Base-by-base conservation (phyloP, 768 basidiomycete genomes). In the Rubroboletus satanas region DNA sequence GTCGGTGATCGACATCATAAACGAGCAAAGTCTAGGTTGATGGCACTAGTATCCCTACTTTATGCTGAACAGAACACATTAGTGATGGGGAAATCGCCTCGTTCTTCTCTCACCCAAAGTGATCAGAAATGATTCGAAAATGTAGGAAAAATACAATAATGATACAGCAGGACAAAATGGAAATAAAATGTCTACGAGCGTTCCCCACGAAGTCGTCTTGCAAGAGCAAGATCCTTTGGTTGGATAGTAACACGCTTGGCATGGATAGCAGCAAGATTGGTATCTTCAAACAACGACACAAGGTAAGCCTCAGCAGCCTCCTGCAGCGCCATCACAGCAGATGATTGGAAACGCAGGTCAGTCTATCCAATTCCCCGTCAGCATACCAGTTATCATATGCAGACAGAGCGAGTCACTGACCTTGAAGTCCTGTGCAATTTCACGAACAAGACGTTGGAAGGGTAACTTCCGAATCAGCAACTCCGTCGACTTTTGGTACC, bases 391-490 rank as follows among this genome's bases (percentile, higher is more conserved):
- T 45, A 33, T 15, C n/a, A n/a, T n/a, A n/a, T n/a, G n/a, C 48
- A 51, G 26, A 23, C n/a, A 1, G 4, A 44, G 29, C 84, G 43
- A 33, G 21, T 18, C 3, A 72, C 77, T 32, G 42, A 87, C 87
- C 80, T 93, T 92, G 82, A 90, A 93, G 67, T 92, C 90, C 75
- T 91, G 88, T 32, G 91, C 89, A 62, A 93, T 93, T 73, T 93
- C 92, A 75, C 86, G 86, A 3, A 93, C 90, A 7, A 93, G 84
- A 60, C 90, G 84, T 78, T 93, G 88, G 87, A 93, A 93, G 52
- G 90, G 90, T 52, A 92, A 82, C 75, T 91, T 93, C 67, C 89
- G 82, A 68, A 93, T 91, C 51, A 93, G 79, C 56, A 91, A 79
- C 75, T 93, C 88, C 50, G 89, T 91, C 58, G 87, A 90, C 77